A percentile compares a stretch with the other conserved stretches of the same genome.
Conservation (phyloP, 129 eudicot genomes). For the Pittosporum tobira region DNA sequence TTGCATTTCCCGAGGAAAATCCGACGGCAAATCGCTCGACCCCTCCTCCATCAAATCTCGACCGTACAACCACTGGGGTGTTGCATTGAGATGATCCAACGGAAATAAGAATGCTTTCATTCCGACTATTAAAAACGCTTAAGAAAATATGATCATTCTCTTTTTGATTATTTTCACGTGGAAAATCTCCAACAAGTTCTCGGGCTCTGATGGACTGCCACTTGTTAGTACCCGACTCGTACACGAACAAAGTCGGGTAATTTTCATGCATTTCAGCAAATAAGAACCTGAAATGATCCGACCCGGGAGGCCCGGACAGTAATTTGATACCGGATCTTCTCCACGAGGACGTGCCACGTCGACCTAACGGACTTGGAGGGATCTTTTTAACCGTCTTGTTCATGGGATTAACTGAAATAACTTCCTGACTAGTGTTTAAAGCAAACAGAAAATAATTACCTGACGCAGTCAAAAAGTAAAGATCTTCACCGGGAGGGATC, state of each 20-base stretch:
- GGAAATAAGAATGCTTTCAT: constrained; percentile 34
- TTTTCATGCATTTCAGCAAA: constrained; percentile 38
- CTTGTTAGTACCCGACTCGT: constrained; percentile 28
- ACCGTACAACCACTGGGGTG: constrained; percentile 38
- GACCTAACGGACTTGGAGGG: constrained; percentile 51
- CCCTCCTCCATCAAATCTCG: constrained; percentile 26
- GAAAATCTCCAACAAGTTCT: constrained; percentile 7
- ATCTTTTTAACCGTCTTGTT: constrained; percentile 30
- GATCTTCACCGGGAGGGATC: constrained; percentile 55
- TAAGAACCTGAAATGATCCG: constrained; percentile 32
- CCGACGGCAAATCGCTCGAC: constrained; percentile 39
- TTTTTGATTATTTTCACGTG: neutral
- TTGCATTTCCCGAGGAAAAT: constrained; percentile 44
- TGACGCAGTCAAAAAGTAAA: constrained; percentile 48
- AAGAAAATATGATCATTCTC: constrained; percentile 16
- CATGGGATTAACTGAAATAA: constrained; percentile 52
- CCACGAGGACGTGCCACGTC: constrained; percentile 69
- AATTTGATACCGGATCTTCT: constrained; percentile 58
- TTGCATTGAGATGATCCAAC: constrained; percentile 18
- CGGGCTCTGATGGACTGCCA: constrained; percentile 39
- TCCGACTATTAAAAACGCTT: constrained; percentile 42
- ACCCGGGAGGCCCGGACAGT: constrained; percentile 27
- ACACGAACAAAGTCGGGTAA: constrained; percentile 42
- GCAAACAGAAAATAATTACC: constrained; percentile 57
- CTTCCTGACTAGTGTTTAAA: constrained; percentile 43